phyloP scores from a whole-genome alignment of 352 stramenopile genomes.

The Globisporangium mamillatum region DNA sequence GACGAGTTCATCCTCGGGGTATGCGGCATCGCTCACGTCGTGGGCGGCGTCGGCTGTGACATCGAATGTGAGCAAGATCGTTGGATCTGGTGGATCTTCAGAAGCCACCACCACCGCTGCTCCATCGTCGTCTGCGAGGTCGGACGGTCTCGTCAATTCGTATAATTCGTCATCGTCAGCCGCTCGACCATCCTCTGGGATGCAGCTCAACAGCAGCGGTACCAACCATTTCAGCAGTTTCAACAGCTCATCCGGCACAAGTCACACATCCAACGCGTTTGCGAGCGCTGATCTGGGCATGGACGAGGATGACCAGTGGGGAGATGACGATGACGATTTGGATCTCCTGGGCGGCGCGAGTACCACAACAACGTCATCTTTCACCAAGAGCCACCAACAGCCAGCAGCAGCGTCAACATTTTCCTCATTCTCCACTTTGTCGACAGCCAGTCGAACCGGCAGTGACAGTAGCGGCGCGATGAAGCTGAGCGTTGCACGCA shows the following conservation, averaged over 20 bases:
- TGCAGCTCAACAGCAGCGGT: constrained; percentile 15
- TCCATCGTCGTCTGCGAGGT: constrained; percentile 17
- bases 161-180: not conserved
- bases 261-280: constrained; percentile 32
- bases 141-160: constrained; percentile 6
- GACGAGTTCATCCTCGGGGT: constrained; percentile 30
- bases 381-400: constrained; percentile 8
- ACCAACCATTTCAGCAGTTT: constrained; percentile 1
- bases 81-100: constrained; percentile 33
- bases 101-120: not conserved
- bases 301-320: constrained; percentile 56
- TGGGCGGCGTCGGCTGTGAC: constrained; percentile 69
- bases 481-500: constrained; percentile 52
- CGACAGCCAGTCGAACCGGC: not conserved
- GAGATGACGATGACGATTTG: constrained; percentile 58
- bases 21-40: constrained; percentile 66
- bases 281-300: constrained; percentile 41
- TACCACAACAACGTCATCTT: constrained; percentile 27
- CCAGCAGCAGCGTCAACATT: constrained; percentile 11
- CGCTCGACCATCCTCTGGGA: constrained; percentile 7
- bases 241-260: constrained; percentile 3
- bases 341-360: constrained; percentile 34
- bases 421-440: constrained; percentile 34
- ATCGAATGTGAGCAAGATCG: constrained; percentile 69
- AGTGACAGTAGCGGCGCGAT: constrained; percentile 22